phyloP scores from a whole-genome alignment of 176 grass and related monocot genomes.

The Rhipidocladum racemiflorum region DNA sequence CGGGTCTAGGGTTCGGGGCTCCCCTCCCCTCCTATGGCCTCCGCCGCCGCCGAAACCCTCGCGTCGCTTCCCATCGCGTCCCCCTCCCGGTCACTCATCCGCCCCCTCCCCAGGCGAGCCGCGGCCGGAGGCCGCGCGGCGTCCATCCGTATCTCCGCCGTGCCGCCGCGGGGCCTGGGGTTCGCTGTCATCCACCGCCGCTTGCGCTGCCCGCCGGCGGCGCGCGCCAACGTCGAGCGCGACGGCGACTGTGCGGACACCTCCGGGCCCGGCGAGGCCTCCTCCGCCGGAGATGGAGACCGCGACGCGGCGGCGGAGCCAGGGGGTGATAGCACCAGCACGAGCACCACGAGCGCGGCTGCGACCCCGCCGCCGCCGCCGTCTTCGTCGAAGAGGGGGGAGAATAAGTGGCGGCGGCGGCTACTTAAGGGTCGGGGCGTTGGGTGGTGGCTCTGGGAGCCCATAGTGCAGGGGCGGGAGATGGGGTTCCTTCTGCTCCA shows the following conservation, averaged over 20 bases:
- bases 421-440: slow-evolving; percentile 45
- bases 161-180: slow-evolving; percentile 52
- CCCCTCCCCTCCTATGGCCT: slow-evolving; percentile 28
- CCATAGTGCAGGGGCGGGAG: slow-evolving; percentile 80
- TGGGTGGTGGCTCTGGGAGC: slow-evolving; percentile 81
- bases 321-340: slow-evolving; percentile 23
- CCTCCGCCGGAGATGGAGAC: slow-evolving; percentile 39
- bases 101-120: slow-evolving; percentile 12
- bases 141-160: slow-evolving; percentile 45
- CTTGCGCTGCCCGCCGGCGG: slow-evolving; percentile 39
- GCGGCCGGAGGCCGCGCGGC: not conserved
- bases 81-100: slow-evolving; percentile 36
- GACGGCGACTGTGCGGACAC: slow-evolving; percentile 13
- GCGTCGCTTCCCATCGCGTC: slow-evolving; percentile 38
- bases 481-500: slow-evolving; percentile 88
- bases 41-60: slow-evolving; percentile 62
- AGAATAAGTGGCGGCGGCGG: slow-evolving; percentile 72
- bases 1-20: slow-evolving; percentile 19
- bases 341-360: slow-evolving; percentile 41
- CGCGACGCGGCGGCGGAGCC: slow-evolving; percentile 27
- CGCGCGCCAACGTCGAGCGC: slow-evolving; percentile 52
- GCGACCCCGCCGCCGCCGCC: slow-evolving; percentile 29
- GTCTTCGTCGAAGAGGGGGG: slow-evolving; percentile 55
- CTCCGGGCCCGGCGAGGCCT: slow-evolving; percentile 24
- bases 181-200: slow-evolving; percentile 39